A percentile compares a stretch with the other conserved stretches of the same genome.
Conservation (phyloP, 2,329 filamentous ascomycete species). For the Biscogniauxia marginata region DNA sequence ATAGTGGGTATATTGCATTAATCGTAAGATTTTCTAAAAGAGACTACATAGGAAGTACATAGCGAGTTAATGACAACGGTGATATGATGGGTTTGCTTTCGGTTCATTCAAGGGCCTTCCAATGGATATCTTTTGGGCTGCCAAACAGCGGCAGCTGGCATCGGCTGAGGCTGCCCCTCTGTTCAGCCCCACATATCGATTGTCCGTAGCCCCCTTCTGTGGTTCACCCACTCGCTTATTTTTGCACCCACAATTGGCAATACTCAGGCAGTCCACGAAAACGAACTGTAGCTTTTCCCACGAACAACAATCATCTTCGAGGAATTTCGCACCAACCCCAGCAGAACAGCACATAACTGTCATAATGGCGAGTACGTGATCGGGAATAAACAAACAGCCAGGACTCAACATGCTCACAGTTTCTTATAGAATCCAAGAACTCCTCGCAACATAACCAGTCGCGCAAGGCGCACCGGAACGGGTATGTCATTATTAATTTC, state of each 20-base stretch:
- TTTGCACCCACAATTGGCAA: constrained; percentile 34
- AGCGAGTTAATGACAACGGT: not conserved
- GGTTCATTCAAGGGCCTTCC: not conserved
- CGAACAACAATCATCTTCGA: constrained; percentile 20
- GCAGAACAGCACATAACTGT: constrained; percentile 32
- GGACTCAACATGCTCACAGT: constrained; percentile 26
- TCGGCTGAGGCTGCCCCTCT: not conserved
- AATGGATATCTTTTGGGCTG: not conserved
- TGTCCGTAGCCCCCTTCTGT: constrained; percentile 8
- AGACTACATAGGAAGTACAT: not conserved
- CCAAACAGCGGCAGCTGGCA: not conserved
- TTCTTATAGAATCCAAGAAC: constrained; percentile 90
- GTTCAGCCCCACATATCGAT: not conserved
- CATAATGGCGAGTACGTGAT: constrained; percentile 69
- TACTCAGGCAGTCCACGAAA: constrained; percentile 23
- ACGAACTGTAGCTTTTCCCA: constrained; percentile 21
- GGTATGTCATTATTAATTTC: constrained; percentile 61
- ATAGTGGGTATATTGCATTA: not conserved
- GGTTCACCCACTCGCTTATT: constrained; percentile 32
- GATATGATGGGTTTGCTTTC: not conserved
- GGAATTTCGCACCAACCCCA: constrained; percentile 24
- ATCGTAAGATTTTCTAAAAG: not conserved
- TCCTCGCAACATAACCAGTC: constrained; percentile 98
- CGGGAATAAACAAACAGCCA: not conserved
- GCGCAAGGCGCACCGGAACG: constrained; percentile 99